Conservation (phyloP, 192 early-diverging fungal genomes). For the Linnemannia exigua region DNA sequence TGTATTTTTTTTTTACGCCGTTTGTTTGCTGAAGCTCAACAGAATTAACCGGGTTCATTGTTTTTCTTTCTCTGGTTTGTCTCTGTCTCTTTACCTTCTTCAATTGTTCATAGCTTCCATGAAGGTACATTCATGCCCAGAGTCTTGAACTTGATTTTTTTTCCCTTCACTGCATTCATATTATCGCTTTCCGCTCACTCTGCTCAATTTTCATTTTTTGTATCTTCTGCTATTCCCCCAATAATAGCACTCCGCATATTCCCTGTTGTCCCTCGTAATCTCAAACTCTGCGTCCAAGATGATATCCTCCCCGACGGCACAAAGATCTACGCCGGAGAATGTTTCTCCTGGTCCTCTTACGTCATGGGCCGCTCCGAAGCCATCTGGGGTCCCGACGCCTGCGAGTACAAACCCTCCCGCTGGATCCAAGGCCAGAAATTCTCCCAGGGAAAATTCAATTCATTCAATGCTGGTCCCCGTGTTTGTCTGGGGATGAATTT, state of each 20-base stretch:
- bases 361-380: conserved; percentile 63
- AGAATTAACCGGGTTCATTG: neutral
- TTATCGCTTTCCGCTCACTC: too few species aligned
- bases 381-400: conserved; percentile 73
- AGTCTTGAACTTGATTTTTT: neutral
- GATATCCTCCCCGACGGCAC: conserved; percentile 73
- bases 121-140: neutral
- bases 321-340: conserved; percentile 62
- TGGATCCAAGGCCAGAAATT: conserved; percentile 61
- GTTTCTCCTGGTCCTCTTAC: too few species aligned
- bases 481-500: conserved; percentile 49
- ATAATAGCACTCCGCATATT: conserved; percentile 28
- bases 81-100: neutral
- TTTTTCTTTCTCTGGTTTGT: neutral
- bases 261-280: conserved; percentile 54
- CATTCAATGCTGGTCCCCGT: conserved; percentile 52
- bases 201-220: too few species aligned
- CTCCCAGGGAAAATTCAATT: conserved; percentile 52
- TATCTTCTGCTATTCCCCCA: too few species aligned
- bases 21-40: neutral
- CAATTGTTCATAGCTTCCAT: neutral
- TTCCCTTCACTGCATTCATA: neutral
- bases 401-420: conserved; percentile 69
- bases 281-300: conserved; percentile 67
- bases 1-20: too few species aligned